Evolutionary conservation across 768 basidiomycete genomes (phyloP).

Genomic region (Mycena olivaceomarginata): DNA sequence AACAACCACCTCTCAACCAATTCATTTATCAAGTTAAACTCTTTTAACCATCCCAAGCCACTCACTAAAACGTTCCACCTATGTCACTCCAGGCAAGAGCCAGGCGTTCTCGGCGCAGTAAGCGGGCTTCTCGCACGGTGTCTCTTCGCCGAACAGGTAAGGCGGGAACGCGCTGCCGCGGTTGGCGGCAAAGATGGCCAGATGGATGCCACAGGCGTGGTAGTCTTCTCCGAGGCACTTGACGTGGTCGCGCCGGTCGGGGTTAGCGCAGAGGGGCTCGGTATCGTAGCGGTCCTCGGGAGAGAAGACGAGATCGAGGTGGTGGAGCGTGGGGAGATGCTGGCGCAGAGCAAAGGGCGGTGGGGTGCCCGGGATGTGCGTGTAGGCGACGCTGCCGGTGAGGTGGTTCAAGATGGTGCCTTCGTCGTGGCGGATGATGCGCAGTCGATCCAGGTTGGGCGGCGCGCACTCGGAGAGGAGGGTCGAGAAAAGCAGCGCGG

Average conservation of each 20-base stretch:
- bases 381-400: conserved; percentile 9
- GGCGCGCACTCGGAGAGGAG: conserved; percentile 10
- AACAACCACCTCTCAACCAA: background rate
- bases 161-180: conserved; percentile 19
- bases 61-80: conserved; percentile 16
- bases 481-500: conserved; percentile 13
- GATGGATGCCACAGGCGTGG: no score
- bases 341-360: conserved; percentile 8
- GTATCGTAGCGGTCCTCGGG: background rate
- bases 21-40: background rate
- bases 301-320: conserved; percentile 17
- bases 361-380: conserved; percentile 22
- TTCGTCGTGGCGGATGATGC: background rate
- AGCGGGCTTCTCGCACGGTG: conserved; percentile 8
- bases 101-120: conserved; percentile 18
- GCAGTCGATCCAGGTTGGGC: no score
- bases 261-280: background rate
- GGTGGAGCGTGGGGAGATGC: conserved; percentile 19
- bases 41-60: background rate
- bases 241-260: conserved; percentile 2
- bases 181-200: conserved; percentile 20
- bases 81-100: background rate
- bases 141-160: conserved; percentile 18
- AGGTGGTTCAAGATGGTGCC: conserved; percentile 13
- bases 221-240: background rate